Base-by-base conservation (phyloP, 441 rosid genomes). In the Daphne laureola region DNA sequence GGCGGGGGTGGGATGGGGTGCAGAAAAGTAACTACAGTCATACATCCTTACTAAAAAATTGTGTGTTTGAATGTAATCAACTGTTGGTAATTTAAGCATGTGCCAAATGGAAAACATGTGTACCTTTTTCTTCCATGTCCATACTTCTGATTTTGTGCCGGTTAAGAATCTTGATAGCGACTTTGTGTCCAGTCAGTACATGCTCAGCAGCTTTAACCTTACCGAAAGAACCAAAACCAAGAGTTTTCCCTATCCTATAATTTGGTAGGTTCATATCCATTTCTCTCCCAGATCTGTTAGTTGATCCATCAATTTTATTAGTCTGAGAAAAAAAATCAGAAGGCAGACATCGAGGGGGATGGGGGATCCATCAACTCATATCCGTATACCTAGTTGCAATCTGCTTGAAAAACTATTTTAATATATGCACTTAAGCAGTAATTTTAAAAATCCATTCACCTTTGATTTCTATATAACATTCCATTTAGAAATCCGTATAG, bases 41-140 rank as follows among this genome's bases (percentile, higher is more conserved):
- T 31, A 31, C 1, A 31, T 7, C 11, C 38, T 31, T 31, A 7
- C 2, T 9, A 31, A 31, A 27, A 31, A 31, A 2, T 9, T 31
- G 38, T 5, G 38, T 31, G 38, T 7, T 21, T 4, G 7, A 31
- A 7, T 31, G 11, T 7, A 31, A 7, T 31, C 38, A 31, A 7
- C 38, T 5, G 2, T 31, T 5, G 11, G 38, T 31, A 31, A 31
- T 31, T 7, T 31, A 31, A 31, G 38, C 9, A 31, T 2, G 38
- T 5, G 2, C 8, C 11, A 9, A 21, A 31, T 5, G 38, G 7
- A 31, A 31, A 40, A 13, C 5, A 23, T 23, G 7, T 11, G 5
- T 23, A 89, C 98, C 99, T 90, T 93, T 93, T 69, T 87, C 96
- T 70, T 93, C 96, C 99, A 90, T 93, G 31, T 87, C 95, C 96